Percentiles rank a stretch among this genome's conserved stretches.
phyloP scores from a whole-genome alignment of 352 stramenopile species.

The Peronosclerospora sorghi region DNA sequence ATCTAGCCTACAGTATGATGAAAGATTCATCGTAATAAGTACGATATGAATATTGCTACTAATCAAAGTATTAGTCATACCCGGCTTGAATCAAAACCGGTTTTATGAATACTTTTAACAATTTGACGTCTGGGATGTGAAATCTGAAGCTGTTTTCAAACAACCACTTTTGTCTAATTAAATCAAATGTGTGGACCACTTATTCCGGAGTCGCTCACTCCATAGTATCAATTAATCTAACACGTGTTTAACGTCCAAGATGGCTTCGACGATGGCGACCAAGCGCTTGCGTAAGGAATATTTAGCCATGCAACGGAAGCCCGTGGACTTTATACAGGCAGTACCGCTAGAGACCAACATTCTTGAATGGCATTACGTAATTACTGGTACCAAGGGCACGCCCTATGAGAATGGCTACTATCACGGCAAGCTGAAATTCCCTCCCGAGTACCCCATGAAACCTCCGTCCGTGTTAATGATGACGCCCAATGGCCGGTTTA shows the following conservation, averaged over 20 bases:
- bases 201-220: too few species aligned
- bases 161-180: too few species aligned
- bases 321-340: slow-evolving; percentile 85
- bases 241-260: slow-evolving; percentile 5
- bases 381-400: slow-evolving; percentile 55
- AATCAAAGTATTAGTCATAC: too few species aligned
- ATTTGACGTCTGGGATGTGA: too few species aligned
- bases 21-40: too few species aligned
- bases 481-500: slow-evolving; percentile 91
- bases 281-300: slow-evolving; percentile 91
- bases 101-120: too few species aligned
- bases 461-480: slow-evolving; percentile 92
- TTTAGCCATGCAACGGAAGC: slow-evolving; percentile 82
- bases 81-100: too few species aligned
- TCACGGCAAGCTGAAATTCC: slow-evolving; percentile 88
- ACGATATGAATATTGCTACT: too few species aligned
- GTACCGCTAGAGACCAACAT: slow-evolving; percentile 89
- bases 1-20: too few species aligned
- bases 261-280: slow-evolving; percentile 76
- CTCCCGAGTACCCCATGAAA: slow-evolving; percentile 92
- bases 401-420: slow-evolving; percentile 88
- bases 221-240: too few species aligned
- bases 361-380: slow-evolving; percentile 94
- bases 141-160: too few species aligned
- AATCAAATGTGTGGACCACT: too few species aligned